These are phyloP conservation scores for Musa troglodytarum DNA, from an alignment of 176 grass and related monocot genomes.

Conservation along the genomic window DNA sequence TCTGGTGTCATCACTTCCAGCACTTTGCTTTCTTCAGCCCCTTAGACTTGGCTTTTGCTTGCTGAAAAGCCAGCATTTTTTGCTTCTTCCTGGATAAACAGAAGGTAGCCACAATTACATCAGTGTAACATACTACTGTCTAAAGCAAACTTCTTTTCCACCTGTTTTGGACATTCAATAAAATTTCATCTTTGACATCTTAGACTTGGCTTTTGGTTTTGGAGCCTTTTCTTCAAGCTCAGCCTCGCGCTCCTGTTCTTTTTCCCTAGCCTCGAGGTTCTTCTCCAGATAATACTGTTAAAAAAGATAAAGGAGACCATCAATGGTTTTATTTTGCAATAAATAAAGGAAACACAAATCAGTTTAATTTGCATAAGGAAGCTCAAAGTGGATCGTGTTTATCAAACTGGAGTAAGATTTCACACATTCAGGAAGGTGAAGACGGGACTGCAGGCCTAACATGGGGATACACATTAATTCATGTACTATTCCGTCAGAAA, in stretches of 20 bases:
- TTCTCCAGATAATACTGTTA: slow-evolving; percentile 96
- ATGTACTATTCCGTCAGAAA: background rate
- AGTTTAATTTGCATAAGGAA: background rate
- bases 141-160: background rate
- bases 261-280: slow-evolving; percentile 86
- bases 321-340: background rate
- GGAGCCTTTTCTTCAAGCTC: slow-evolving; percentile 78
- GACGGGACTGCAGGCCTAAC: background rate
- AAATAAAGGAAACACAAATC: background rate
- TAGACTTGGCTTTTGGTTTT: slow-evolving; percentile 90
- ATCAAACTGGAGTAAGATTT: background rate
- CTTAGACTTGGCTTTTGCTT: slow-evolving; percentile 81
- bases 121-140: background rate
- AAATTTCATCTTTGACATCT: slow-evolving; percentile 78
- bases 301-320: slow-evolving; percentile 13
- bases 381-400: background rate
- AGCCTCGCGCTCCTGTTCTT: slow-evolving; percentile 63
- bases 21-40: slow-evolving; percentile 58
- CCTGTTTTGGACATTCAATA: background rate
- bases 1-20: slow-evolving; percentile 44
- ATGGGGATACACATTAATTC: background rate
- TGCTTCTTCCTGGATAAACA: slow-evolving; percentile 55
- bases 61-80: slow-evolving; percentile 82
- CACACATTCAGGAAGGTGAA: background rate
- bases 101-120: background rate